phyloP scores from a whole-genome alignment of 2,329 filamentous ascomycete genomes.

The Aspergillus spinulosporus region DNA sequence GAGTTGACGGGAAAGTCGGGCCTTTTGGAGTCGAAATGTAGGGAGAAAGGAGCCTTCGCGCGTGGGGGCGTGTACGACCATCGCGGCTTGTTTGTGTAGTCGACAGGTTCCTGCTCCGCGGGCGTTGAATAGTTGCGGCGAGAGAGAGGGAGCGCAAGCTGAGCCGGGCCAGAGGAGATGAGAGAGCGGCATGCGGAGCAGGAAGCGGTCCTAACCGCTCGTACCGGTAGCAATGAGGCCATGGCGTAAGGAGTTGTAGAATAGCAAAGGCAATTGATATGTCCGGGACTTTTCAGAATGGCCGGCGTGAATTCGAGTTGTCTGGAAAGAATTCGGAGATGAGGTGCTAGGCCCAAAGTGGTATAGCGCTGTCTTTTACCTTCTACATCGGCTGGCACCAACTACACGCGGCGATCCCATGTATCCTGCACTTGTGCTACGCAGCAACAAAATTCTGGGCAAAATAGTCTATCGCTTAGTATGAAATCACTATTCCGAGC shows the following conservation, averaged over 20 bases:
- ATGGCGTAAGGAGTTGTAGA: constrained; percentile 35
- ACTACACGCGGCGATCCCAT: background rate
- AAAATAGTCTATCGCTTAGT: background rate
- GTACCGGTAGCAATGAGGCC: constrained; percentile 51
- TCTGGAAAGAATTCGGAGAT: constrained; percentile 30
- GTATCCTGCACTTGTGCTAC: constrained; percentile 12
- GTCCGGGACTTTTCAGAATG: constrained; percentile 19
- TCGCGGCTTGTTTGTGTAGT: constrained; percentile 53
- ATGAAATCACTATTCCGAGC: too few species aligned
- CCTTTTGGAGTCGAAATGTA: constrained; percentile 37
- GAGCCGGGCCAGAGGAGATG: constrained; percentile 20
- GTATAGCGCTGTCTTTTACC: constrained; percentile 13
- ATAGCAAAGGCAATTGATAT: constrained; percentile 16
- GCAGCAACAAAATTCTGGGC: background rate
- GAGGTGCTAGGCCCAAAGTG: constrained; percentile 24
- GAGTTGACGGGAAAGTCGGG: constrained; percentile 67
- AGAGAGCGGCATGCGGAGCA: constrained; percentile 33
- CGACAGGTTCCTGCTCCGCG: constrained; percentile 31
- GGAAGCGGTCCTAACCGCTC: constrained; percentile 40
- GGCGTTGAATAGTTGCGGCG: constrained; percentile 32
- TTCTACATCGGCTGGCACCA: constrained; percentile 7
- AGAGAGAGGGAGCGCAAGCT: constrained; percentile 20
- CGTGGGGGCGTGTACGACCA: constrained; percentile 69
- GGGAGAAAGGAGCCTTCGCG: constrained; percentile 66
- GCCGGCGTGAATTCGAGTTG: constrained; percentile 22